These are phyloP conservation scores for Musa balbisiana DNA, from an alignment of 202 grass and related monocot genomes.

Conservation along the genomic window DNA sequence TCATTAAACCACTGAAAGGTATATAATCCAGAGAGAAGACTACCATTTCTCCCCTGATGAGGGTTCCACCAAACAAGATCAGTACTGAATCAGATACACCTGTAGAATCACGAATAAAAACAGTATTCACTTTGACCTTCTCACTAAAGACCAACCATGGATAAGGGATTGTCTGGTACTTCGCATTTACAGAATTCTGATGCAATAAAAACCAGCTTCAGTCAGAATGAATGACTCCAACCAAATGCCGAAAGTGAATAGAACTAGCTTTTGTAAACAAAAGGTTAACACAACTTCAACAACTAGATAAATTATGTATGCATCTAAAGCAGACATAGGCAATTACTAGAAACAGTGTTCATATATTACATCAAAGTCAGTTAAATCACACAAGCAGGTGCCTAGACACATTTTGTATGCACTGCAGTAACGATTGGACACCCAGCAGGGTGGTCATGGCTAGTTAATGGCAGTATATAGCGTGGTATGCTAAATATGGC, in stretches of 20 bases:
- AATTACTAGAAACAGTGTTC: too few species aligned
- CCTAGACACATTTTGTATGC: too few species aligned
- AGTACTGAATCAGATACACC: slow-evolving; percentile 91
- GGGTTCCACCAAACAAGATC: slow-evolving; percentile 73
- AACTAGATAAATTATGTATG: too few species aligned
- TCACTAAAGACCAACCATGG: slow-evolving; percentile 97
- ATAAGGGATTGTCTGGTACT: slow-evolving; percentile 86
- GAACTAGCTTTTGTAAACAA: neutral
- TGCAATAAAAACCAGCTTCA: slow-evolving; percentile 10
- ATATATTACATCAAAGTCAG: too few species aligned
- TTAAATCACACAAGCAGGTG: too few species aligned
- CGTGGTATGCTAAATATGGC: too few species aligned
- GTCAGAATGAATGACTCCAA: neutral
- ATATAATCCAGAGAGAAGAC: slow-evolving; percentile 10
- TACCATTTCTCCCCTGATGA: slow-evolving; percentile 69
- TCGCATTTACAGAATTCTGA: slow-evolving; percentile 91
- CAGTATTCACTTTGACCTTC: slow-evolving; percentile 91
- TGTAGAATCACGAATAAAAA: slow-evolving; percentile 88
- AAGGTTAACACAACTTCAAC: too few species aligned
- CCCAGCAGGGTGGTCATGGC: too few species aligned
- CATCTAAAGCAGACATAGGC: too few species aligned
- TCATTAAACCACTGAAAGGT: slow-evolving; percentile 22
- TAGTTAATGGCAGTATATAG: too few species aligned
- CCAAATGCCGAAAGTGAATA: neutral
- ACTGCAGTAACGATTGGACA: too few species aligned